These are phyloP conservation scores for Lactarius tabidus DNA, from an alignment of 768 basidiomycete species.

Conservation along the genomic window DNA sequence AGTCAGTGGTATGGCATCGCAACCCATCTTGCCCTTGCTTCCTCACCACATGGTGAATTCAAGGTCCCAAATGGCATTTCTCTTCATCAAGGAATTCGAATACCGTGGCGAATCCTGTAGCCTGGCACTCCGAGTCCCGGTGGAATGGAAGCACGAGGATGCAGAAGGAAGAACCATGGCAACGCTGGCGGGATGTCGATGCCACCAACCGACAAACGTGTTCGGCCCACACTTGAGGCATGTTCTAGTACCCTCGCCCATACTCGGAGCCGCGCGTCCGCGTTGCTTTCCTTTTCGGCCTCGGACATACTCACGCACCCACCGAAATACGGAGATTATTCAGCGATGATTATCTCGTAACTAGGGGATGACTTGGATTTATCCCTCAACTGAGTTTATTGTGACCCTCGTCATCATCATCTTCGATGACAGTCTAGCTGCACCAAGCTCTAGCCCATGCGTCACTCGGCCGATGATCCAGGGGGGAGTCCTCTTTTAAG, in stretches of 20 bases:
- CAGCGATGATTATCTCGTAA: background rate
- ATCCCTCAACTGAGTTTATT: background rate
- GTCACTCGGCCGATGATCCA: background rate
- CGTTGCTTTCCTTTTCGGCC: background rate
- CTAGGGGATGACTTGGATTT: background rate
- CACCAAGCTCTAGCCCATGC: background rate
- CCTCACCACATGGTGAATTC: too few species aligned
- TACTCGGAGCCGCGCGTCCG: background rate
- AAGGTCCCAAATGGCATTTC: conserved; percentile 7
- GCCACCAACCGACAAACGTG: background rate
- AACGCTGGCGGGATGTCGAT: background rate
- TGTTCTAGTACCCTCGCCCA: background rate
- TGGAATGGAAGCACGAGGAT: too few species aligned
- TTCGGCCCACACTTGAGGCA: background rate
- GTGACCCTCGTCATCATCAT: background rate
- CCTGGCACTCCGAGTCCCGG: too few species aligned
- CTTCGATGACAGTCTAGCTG: background rate
- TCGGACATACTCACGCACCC: background rate
- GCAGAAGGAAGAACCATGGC: background rate
- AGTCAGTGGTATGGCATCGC: too few species aligned
- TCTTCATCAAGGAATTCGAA: too few species aligned
- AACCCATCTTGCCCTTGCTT: too few species aligned
- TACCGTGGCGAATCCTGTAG: too few species aligned
- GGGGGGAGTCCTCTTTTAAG: background rate
- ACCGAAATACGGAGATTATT: background rate